Evolutionary conservation across 495 filamentous ascomycete genomes (phyloP).

Genomic region (Penicillium canescens): DNA sequence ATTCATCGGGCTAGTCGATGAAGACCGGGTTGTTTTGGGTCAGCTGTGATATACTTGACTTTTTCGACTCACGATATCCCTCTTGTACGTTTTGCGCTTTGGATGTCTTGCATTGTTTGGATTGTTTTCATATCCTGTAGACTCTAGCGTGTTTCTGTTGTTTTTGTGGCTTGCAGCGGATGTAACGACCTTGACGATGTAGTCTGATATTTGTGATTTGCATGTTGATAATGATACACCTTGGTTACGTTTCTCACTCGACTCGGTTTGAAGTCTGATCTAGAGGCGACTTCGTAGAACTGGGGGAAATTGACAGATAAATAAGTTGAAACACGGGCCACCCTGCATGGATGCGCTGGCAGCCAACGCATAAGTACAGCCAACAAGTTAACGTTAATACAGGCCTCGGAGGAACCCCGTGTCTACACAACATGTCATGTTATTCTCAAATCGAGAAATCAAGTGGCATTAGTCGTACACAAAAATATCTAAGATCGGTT

Average conservation of each 20-base stretch:
- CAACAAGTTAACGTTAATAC: not conserved
- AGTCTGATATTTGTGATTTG: not conserved
- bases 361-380: constrained; percentile 4
- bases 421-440: not conserved
- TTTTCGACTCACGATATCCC: constrained; percentile 2
- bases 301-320: not conserved
- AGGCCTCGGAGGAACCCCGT: no score
- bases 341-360: constrained; percentile 7
- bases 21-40: not conserved
- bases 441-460: constrained; percentile 1
- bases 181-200: constrained; percentile 7
- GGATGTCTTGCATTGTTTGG: constrained; percentile 2
- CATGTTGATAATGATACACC: not conserved
- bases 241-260: constrained; percentile 1
- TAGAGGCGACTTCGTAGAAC: not conserved
- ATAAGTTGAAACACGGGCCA: constrained; percentile 12
- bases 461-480: constrained; percentile 17
- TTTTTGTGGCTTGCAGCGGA: constrained; percentile 4
- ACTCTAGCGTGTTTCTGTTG: constrained; percentile 7
- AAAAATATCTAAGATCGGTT: constrained; percentile 15
- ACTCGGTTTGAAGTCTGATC: not conserved
- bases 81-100: not conserved
- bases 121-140: constrained; percentile 10
- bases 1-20: constrained; percentile 75
- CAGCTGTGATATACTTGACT: not conserved